These are phyloP conservation scores for Citrus cavaleriei DNA, from an alignment of 345 rosid genomes.

Conservation along the genomic window DNA sequence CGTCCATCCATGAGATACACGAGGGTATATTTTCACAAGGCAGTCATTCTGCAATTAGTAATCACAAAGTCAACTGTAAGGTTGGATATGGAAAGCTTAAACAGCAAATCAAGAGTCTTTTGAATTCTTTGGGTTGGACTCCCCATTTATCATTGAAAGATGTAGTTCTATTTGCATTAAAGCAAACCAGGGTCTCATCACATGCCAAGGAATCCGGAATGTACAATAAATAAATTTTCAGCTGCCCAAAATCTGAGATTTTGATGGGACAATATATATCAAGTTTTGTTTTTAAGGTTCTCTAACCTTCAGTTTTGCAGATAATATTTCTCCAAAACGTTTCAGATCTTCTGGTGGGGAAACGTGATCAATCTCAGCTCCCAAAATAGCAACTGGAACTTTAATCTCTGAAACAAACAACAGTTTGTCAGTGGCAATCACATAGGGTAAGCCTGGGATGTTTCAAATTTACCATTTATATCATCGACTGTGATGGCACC, in stretches of 20 bases:
- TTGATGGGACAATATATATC: background rate
- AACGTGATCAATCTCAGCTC: slow-evolving; percentile 33
- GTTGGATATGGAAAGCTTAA: background rate
- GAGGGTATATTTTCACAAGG: slow-evolving; percentile 46
- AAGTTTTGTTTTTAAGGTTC: background rate
- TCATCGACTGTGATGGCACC: background rate
- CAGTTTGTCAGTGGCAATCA: background rate
- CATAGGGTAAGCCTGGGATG: background rate
- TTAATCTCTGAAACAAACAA: slow-evolving; percentile 33
- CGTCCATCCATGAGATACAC: slow-evolving; percentile 65
- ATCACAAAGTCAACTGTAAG: background rate
- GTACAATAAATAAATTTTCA: background rate
- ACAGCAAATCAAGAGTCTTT: background rate
- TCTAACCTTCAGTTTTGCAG: slow-evolving; percentile 29
- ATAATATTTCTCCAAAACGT: slow-evolving; percentile 28
- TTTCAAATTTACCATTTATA: background rate
- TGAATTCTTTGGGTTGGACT: background rate
- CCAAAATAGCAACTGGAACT: slow-evolving; percentile 37
- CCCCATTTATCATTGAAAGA: background rate
- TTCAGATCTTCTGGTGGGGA: slow-evolving; percentile 32
- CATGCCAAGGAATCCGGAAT: background rate
- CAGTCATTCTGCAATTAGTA: slow-evolving; percentile 13
- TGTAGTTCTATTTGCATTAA: background rate
- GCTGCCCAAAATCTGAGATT: background rate
- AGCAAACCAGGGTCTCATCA: background rate